Evolutionary conservation across 352 stramenopile genomes (phyloP), one percentile per base, ranked within the genome.

Genomic region (Hyaloperonospora arabidopsidis): DNA sequence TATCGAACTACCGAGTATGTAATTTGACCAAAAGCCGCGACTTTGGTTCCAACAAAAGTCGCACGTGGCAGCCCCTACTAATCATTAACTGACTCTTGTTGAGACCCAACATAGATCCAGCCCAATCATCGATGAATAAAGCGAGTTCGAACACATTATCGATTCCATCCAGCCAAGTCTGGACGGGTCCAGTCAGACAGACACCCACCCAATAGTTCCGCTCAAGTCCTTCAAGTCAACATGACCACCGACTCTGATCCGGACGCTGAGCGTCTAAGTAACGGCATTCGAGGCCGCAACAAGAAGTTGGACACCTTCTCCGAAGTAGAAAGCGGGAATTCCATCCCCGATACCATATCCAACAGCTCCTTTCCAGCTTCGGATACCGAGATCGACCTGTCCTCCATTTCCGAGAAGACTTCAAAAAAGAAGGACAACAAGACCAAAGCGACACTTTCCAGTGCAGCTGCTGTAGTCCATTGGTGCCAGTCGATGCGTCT

Each of bases 401-500:
- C 25, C 0, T 56, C 61, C 1, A 25, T 32, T 1, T 10, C 46
- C 1, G 57, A 52, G 4, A 59, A 68, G 44, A 19, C 57, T 12
- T 4, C 52, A 54, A 45, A 50, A 60, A 32, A 52, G 7, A 61
- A 68, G 44, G 25, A 59, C 13, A 54, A 57, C 41, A 52, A 58
- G n/a, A 13, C 34, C 1, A 14, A 15, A 23, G 12, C 38, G 13
- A 25, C 48, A 18, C 41, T 67, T 25, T 70, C 66, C 18, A 71
- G 61, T 14, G 17, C 75, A 13, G 66, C 79, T 41, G 58, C 64
- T 5, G 60, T 86, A 11, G 10, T 67, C 34, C 68, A 81, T 41
- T 89, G 79, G 79, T 86, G 70, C 63, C 60, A 64, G 35, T 68
- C 74, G 35, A 70, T 87, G 69, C 76, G 75, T 0, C 28, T 76